These are phyloP conservation scores for Aspergillus sp. DNA, from an alignment of 2,329 filamentous ascomycete genomes.

Conservation along the genomic window DNA sequence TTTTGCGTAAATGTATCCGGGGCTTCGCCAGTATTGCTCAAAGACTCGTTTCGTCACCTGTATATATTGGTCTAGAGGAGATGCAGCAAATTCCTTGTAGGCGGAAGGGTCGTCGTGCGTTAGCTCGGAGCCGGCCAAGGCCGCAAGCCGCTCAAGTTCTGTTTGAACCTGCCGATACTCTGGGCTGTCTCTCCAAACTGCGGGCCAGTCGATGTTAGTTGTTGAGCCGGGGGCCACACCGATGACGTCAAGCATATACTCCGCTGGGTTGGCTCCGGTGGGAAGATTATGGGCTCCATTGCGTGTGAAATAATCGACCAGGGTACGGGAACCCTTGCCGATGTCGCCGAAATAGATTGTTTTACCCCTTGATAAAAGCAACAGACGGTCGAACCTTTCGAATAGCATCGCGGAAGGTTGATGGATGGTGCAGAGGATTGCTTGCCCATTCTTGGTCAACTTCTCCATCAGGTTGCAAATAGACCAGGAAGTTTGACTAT, in stretches of 20 bases:
- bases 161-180: slow-evolving; percentile 55
- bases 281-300: slow-evolving; percentile 64
- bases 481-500: slow-evolving; percentile 87
- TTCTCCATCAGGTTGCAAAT: slow-evolving; percentile 84
- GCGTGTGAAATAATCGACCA: slow-evolving; percentile 67
- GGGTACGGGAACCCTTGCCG: slow-evolving; percentile 58
- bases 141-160: slow-evolving; percentile 63
- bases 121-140: neutral
- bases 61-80: slow-evolving; percentile 63
- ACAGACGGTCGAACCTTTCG: slow-evolving; percentile 71
- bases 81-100: slow-evolving; percentile 73
- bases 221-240: slow-evolving; percentile 34
- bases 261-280: slow-evolving; percentile 70
- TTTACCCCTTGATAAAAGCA: slow-evolving; percentile 68
- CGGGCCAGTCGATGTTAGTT: slow-evolving; percentile 60
- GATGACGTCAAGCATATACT: slow-evolving; percentile 71
- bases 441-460: slow-evolving; percentile 81
- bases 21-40: slow-evolving; percentile 87
- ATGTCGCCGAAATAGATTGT: slow-evolving; percentile 72
- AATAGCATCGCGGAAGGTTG: slow-evolving; percentile 91
- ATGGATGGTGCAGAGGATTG: slow-evolving; percentile 90
- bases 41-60: slow-evolving; percentile 73
- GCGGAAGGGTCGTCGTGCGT: slow-evolving; percentile 25
- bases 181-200: slow-evolving; percentile 61
- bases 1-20: slow-evolving; percentile 83